Conservation (phyloP, 306 rosid species). For the Pyrus communis region DNA sequence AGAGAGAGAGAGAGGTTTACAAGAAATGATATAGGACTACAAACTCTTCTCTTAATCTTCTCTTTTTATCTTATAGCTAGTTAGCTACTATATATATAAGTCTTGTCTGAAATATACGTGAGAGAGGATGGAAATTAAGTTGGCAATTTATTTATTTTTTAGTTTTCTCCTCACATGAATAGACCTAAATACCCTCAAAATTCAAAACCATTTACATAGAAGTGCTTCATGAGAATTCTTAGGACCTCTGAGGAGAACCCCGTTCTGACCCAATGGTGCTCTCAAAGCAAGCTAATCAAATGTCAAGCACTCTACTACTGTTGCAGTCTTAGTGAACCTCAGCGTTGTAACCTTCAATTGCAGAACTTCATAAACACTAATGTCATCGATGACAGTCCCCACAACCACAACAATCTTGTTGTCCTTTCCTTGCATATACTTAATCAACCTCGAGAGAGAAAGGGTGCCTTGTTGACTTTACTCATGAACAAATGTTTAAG, state of each 20-base stretch:
- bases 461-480: slow-evolving; percentile 17
- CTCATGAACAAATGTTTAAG: slow-evolving; percentile 40
- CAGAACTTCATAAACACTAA: slow-evolving; percentile 39
- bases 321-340: slow-evolving; percentile 62
- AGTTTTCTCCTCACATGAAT: not conserved
- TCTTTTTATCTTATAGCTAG: not conserved
- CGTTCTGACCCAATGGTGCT: slow-evolving; percentile 57
- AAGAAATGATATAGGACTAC: not conserved
- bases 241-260: slow-evolving; percentile 54
- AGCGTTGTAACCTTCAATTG: slow-evolving; percentile 47
- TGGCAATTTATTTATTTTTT: not conserved
- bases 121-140: not conserved
- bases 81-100: not conserved
- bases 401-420: slow-evolving; percentile 51
- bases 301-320: slow-evolving; percentile 41
- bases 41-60: not conserved
- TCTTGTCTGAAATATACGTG: not conserved
- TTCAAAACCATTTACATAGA: no score
- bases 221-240: slow-evolving; percentile 55
- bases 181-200: no score
- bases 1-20: not conserved
- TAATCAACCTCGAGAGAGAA: slow-evolving; percentile 54
- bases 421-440: slow-evolving; percentile 56
- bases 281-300: slow-evolving; percentile 52
- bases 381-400: slow-evolving; percentile 27